A percentile compares a stretch with the other conserved stretches of the same genome.
phyloP scores from a whole-genome alignment of 1,139 yeast species.

The Geotrichum siamense region DNA sequence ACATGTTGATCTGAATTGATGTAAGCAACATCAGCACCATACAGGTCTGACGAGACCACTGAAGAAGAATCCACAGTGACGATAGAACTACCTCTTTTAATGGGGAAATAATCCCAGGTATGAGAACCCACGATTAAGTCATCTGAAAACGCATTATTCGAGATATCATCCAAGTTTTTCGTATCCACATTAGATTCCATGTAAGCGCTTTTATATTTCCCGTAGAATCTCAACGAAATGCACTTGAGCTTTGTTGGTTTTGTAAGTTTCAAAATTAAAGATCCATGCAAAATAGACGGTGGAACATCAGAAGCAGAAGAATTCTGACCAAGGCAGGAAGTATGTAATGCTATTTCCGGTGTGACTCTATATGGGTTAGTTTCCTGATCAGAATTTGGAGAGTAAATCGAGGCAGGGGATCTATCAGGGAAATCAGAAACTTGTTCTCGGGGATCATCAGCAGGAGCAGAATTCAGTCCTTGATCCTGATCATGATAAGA shows the following conservation, averaged over 20 bases:
- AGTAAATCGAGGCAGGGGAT: slow-evolving; percentile 6
- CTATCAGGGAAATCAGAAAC: slow-evolving; percentile 13
- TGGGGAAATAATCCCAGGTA: slow-evolving; percentile 35
- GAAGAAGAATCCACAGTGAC: slow-evolving; percentile 24
- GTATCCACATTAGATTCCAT: slow-evolving; percentile 43
- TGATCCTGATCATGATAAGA: slow-evolving; percentile 24
- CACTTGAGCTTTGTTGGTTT: slow-evolving; percentile 68
- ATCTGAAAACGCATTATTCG: slow-evolving; percentile 31
- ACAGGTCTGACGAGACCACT: slow-evolving; percentile 29
- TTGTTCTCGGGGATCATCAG: not conserved
- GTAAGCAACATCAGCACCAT: slow-evolving; percentile 30
- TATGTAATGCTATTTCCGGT: slow-evolving; percentile 2
- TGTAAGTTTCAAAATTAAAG: slow-evolving; percentile 59
- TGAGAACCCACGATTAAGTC: slow-evolving; percentile 30
- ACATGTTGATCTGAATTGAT: slow-evolving; percentile 4
- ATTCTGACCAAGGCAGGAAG: slow-evolving; percentile 8
- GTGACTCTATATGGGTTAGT: not conserved
- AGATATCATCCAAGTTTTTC: slow-evolving; percentile 13
- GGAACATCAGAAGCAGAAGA: slow-evolving; percentile 42
- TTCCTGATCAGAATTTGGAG: not conserved
- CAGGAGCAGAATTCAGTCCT: slow-evolving; percentile 4
- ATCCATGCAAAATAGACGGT: slow-evolving; percentile 72
- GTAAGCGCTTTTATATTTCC: slow-evolving; percentile 75
- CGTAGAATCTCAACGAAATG: slow-evolving; percentile 55
- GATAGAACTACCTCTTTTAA: slow-evolving; percentile 19